Evolutionary conservation across 1,139 yeast species (phyloP).

Genomic region (Chernovozyma aurita): DNA sequence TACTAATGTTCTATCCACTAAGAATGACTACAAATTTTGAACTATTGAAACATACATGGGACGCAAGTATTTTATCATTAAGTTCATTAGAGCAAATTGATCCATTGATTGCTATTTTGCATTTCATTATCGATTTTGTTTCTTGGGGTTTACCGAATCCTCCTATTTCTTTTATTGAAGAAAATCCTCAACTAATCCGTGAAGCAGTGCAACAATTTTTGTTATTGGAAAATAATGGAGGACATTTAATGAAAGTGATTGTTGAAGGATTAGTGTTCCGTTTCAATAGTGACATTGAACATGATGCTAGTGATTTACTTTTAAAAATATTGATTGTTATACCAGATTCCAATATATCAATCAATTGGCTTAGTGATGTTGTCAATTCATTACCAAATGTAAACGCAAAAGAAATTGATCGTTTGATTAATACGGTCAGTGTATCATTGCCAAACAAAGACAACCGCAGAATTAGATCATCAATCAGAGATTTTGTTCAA

Average conservation of each 20-base stretch:
- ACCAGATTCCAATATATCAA: conserved; percentile 34
- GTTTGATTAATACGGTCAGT: conserved; percentile 52
- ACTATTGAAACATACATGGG: conserved; percentile 53
- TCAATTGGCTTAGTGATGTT: conserved; percentile 60
- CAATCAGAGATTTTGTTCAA: conserved; percentile 69
- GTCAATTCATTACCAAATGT: conserved; percentile 59
- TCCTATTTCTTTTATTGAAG: conserved; percentile 67
- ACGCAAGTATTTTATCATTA: conserved; percentile 56
- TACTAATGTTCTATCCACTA: conserved; percentile 73
- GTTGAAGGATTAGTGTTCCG: conserved; percentile 66
- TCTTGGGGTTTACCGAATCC: conserved; percentile 83
- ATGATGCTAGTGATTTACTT: conserved; percentile 73
- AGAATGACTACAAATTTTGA: conserved; percentile 55
- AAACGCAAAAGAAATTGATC: conserved; percentile 59
- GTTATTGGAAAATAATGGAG: conserved; percentile 50
- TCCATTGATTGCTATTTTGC: conserved; percentile 66
- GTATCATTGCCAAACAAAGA: conserved; percentile 67
- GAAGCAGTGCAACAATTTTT: conserved; percentile 37
- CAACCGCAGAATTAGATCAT: conserved; percentile 65
- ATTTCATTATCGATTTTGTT: conserved; percentile 71
- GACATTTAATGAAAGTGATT: conserved; percentile 48
- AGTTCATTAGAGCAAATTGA: conserved; percentile 60
- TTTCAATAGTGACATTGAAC: conserved; percentile 66
- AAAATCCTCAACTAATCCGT: conserved; percentile 45
- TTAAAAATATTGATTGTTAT: conserved; percentile 61